Base-by-base conservation (phyloP, 495 filamentous ascomycete genomes). In the Jackrogersella minutella region DNA sequence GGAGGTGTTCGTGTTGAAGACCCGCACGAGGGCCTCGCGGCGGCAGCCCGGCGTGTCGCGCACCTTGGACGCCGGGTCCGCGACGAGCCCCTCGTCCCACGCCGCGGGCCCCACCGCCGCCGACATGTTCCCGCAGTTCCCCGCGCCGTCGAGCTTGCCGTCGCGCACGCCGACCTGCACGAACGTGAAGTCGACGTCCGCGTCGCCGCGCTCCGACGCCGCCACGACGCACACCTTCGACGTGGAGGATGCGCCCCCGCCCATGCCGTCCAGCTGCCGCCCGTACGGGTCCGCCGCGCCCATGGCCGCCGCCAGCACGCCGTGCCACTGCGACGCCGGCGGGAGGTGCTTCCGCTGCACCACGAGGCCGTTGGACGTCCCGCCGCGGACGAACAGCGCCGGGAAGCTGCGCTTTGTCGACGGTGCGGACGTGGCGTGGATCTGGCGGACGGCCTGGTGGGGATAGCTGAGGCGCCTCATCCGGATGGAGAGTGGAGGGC, bases 61-160 rank as follows among this genome's bases (percentile, higher is more conserved):
- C 19, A 74, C 71, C 14, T 41, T 52, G 1, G 47, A 36, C 8
- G 7, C 31, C 14, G 31, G 46, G 22, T 37, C 26, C 19, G 41
- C 22, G 3, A 85, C 71, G 8, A 91, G 26, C 24, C 84, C 78
- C 24, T 79, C 66, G 60, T 91, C 86, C 16, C 87, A 77, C 0
- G 87, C 85, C 64, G 83, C 88, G 0, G 90, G 88, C 0, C 90
- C 90, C 49, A 93, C 83, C 0, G 87, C 84, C 22, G 82, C 80
- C 0, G 76, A 84, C 88, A 92, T 91, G 64, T 92, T 92, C 6
- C 90, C 90, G 65, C 90, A 92, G 69, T 91, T 92, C 10, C 88
- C 86, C 0, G 85, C 85, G 59, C 85, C 83, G 72, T 92, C 89
- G 1, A 92, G 78, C 11, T 75, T 70, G 7, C 74, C 77, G 57